A percentile compares a stretch with the other conserved stretches of the same genome.
phyloP scores from a whole-genome alignment of 75 land plant species.

The Pseudotsuga menziesii region DNA sequence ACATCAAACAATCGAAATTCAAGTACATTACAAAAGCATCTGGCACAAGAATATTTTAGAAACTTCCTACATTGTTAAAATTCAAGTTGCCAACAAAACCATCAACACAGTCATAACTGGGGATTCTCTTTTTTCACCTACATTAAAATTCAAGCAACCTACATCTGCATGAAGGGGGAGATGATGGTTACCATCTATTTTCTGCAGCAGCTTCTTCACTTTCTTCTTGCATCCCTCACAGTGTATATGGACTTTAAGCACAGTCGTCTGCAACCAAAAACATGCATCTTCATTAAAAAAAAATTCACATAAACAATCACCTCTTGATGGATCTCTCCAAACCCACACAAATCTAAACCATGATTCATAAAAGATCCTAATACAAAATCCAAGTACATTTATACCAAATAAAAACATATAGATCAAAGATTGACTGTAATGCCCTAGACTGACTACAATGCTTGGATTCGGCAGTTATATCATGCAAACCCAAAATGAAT shows the following conservation, averaged over 20 bases:
- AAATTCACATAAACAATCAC: too few species aligned
- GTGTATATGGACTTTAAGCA: constrained; percentile 61
- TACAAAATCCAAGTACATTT: background rate
- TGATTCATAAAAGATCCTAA: background rate
- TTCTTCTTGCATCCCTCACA: constrained; percentile 69
- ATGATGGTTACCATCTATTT: constrained; percentile 40
- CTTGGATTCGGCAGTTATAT: background rate
- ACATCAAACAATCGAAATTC: background rate
- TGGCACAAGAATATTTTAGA: background rate
- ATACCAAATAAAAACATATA: background rate
- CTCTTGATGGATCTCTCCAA: background rate
- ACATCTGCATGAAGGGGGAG: background rate
- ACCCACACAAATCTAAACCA: background rate
- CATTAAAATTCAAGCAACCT: too few species aligned
- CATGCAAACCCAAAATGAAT: background rate
- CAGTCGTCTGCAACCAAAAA: constrained; percentile 46
- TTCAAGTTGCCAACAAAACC: background rate
- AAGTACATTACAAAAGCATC: background rate
- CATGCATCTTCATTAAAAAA: too few species aligned
- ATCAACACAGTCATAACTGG: background rate
- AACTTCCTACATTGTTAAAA: background rate
- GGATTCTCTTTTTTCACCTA: too few species aligned
- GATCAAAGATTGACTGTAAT: background rate
- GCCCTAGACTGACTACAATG: background rate
- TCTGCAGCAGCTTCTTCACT: constrained; percentile 61